A percentile compares a stretch with the other conserved stretches of the same genome.
Evolutionary conservation across 805 yeast genomes (phyloP).

Genomic region (Wickerhamiella alocasiicola): DNA sequence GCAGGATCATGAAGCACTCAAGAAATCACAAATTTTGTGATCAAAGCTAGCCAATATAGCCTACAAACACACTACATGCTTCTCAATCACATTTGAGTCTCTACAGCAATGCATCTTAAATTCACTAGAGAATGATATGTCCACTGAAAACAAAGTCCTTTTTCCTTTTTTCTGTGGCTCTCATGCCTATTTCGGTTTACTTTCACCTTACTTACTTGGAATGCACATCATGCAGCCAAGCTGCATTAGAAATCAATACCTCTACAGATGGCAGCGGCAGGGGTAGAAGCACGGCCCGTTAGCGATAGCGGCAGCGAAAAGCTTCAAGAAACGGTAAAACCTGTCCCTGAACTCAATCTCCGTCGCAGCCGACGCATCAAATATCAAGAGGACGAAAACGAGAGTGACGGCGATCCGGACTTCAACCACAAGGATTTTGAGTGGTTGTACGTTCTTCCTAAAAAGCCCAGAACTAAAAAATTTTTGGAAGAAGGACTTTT

Average conservation of each 20-base stretch:
- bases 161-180: too few species aligned
- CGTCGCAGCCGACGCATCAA: not conserved
- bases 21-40: too few species aligned
- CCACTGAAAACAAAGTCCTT: too few species aligned
- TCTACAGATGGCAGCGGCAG: slow-evolving; percentile 3
- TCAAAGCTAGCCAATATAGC: too few species aligned
- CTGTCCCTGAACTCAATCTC: not conserved
- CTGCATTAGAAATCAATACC: slow-evolving; percentile 9
- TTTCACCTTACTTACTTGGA: not conserved
- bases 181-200: too few species aligned
- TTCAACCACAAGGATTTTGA: slow-evolving; percentile 8
- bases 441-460: slow-evolving; percentile 4
- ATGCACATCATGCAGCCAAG: not conserved
- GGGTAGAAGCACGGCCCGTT: not conserved
- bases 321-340: too few species aligned
- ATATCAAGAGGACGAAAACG: not conserved
- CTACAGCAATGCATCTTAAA: too few species aligned
- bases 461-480: not conserved
- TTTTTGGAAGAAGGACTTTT: not conserved
- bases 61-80: too few species aligned
- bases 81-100: too few species aligned
- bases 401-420: slow-evolving; percentile 7
- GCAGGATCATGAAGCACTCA: too few species aligned
- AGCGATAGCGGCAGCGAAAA: too few species aligned
- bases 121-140: too few species aligned